These are phyloP conservation scores for Lavandula angustifolia DNA, from an alignment of 257 asterid genomes.

Conservation along the genomic window DNA sequence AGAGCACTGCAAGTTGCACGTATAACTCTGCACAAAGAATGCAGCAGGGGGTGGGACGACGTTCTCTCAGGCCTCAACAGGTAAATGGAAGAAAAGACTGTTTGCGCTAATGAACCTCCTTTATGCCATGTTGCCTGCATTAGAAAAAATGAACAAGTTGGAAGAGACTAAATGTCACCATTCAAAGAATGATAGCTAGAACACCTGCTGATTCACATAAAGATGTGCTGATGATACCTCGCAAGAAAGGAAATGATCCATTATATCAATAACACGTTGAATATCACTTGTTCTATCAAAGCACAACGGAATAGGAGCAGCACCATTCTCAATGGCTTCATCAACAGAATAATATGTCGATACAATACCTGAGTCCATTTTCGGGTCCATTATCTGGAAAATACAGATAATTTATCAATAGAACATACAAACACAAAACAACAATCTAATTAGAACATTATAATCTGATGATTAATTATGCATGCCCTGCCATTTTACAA, in stretches of 20 bases:
- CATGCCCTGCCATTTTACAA: slow-evolving; percentile 1
- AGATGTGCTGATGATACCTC: slow-evolving; percentile 60
- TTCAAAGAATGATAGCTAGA: slow-evolving; percentile 13
- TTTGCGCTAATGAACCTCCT: slow-evolving; percentile 95
- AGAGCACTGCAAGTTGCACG: slow-evolving; percentile 86
- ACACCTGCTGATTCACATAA: background rate
- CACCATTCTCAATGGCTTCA: slow-evolving; percentile 96
- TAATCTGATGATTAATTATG: background rate
- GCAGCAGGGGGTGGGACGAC: slow-evolving; percentile 77
- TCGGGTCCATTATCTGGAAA: slow-evolving; percentile 94
- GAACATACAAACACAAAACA: slow-evolving; percentile 23
- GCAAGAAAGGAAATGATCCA: slow-evolving; percentile 96
- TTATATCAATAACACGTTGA: slow-evolving; percentile 69
- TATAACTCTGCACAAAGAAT: slow-evolving; percentile 79
- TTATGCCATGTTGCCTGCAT: slow-evolving; percentile 99
- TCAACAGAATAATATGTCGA: slow-evolving; percentile 88
- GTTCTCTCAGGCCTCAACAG: slow-evolving; percentile 91
- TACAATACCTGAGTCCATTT: slow-evolving; percentile 99
- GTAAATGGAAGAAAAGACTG: slow-evolving; percentile 90
- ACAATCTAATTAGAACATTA: slow-evolving; percentile 18
- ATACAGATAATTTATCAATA: slow-evolving; percentile 36
- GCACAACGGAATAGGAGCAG: slow-evolving; percentile 96
- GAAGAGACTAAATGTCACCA: slow-evolving; percentile 17
- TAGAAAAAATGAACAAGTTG: slow-evolving; percentile 25
- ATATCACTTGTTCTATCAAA: slow-evolving; percentile 72